Percentiles rank a stretch among this genome's conserved stretches.
These are phyloP conservation scores for Heliosperma pusillum DNA, from an alignment of 148 eudicot genomes.

Conservation along the genomic window DNA sequence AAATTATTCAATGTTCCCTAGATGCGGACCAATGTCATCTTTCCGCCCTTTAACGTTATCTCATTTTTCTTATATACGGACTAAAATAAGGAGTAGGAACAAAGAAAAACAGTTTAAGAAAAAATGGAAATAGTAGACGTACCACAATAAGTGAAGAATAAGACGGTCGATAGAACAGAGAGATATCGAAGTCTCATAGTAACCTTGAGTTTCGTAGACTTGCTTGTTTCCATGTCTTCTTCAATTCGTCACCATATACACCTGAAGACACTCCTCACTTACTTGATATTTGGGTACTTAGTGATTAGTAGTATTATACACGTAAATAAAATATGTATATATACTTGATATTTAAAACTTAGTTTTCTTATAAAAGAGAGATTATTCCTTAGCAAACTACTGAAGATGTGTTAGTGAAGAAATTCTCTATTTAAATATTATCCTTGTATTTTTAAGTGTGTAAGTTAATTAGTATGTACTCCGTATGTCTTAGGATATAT, in stretches of 20 bases:
- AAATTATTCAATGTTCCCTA: no score
- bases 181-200: background rate
- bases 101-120: background rate
- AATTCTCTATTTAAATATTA: conserved; percentile 11
- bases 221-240: conserved; percentile 5
- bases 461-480: background rate
- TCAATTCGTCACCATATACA: background rate
- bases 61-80: background rate
- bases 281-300: background rate
- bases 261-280: background rate
- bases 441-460: background rate
- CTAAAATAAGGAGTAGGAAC: background rate
- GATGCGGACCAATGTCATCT: no score
- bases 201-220: background rate
- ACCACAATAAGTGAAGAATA: conserved; percentile 20
- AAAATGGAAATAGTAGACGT: background rate
- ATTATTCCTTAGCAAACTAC: conserved; percentile 21
- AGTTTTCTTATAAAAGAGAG: background rate
- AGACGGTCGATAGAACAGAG: background rate
- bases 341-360: background rate
- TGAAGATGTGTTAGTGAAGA: conserved; percentile 29
- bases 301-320: background rate
- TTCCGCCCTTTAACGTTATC: no score
- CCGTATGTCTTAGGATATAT: conserved; percentile 21
- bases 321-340: background rate